Evolutionary conservation across 2,329 filamentous ascomycete genomes (phyloP), one percentile per base, ranked within the genome.

Genomic region (Fonsecaea pedrosoi): DNA sequence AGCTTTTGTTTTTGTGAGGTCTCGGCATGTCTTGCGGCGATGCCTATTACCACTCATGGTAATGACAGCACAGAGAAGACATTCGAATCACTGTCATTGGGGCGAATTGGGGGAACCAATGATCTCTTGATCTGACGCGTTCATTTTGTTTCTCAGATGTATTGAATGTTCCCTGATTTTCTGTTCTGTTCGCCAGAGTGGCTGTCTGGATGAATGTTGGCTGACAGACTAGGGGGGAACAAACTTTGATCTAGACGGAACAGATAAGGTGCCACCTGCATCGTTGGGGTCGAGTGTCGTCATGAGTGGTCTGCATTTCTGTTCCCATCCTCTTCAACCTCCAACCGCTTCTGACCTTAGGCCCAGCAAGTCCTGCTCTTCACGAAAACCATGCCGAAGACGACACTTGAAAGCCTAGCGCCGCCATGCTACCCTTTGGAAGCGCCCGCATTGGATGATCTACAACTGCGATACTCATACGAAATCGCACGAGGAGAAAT

Each of bases 401-500:
- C 70, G 12, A 68, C 65, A 4, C 61, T 71, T n/a, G 60, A 68
- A 48, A 65, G 25, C 6, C 53, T 70, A 7, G 54, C 63, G 4
- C 21, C 65, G 8, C 70, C 72, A 54, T 25, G 69, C 32, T 60
- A 57, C 25, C 68, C 69, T 10, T 61, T 73, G 25, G 64, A 65
- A 4, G 65, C 71, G 34, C 72, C 72, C 50, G 66, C 70, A 10
- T 63, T 73, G 25, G 38, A 68, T n/a, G 66, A 71, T 53, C 3
- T 48, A n/a, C 21, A 64, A 30, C 13, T 73, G 45, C 64, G 68
- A 58, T 72, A 66, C 62, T 69, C 78, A 70, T 89, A 88, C 76
- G 81, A 81, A 67, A 87, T 89, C 68, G 85, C 80, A 13, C 85
- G 86, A 53, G 86, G 86, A 66, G 86, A 89, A 74, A 83, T 84